Percentiles rank a stretch among this genome's conserved stretches.
phyloP scores from a whole-genome alignment of 805 yeast genomes.

The Pichia phayaonensis region DNA sequence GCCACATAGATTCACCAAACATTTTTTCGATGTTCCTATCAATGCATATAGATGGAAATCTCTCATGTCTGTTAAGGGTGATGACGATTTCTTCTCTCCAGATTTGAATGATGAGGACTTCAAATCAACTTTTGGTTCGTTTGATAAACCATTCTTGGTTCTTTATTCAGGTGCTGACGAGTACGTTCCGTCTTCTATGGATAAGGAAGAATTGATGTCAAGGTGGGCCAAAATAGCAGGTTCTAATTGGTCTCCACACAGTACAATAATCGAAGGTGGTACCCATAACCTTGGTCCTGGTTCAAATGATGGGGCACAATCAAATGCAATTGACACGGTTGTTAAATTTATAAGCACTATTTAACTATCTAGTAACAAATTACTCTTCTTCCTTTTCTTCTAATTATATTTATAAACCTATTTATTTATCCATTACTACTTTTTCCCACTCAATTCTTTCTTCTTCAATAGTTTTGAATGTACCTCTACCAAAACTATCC shows the following conservation, averaged over 20 bases:
- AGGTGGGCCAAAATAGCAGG: conserved; percentile 42
- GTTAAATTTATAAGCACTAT: conserved; percentile 10
- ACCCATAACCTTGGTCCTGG: conserved; percentile 44
- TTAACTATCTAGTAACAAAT: not conserved
- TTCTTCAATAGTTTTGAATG: conserved; percentile 11
- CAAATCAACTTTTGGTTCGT: conserved; percentile 45
- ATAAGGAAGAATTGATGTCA: conserved; percentile 39
- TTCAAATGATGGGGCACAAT: conserved; percentile 23
- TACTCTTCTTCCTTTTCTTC: conserved; percentile 21
- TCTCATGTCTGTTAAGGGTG: conserved; percentile 49
- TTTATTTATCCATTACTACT: not conserved
- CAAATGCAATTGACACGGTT: conserved; percentile 11
- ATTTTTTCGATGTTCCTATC: conserved; percentile 49
- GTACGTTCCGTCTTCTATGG: conserved; percentile 46
- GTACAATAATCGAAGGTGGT: conserved; percentile 52
- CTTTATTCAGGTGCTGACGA: conserved; percentile 58
- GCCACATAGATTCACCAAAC: conserved; percentile 40
- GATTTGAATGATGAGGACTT: conserved; percentile 44
- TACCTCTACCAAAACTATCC: conserved; percentile 39
- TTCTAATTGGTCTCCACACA: conserved; percentile 44
- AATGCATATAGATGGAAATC: conserved; percentile 70
- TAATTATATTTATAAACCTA: not conserved
- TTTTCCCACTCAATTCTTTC: conserved; percentile 23
- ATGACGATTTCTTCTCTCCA: conserved; percentile 64
- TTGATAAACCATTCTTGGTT: conserved; percentile 43